Conservation (phyloP, 1,284 basidiomycete species). For the Puccinia horiana region DNA sequence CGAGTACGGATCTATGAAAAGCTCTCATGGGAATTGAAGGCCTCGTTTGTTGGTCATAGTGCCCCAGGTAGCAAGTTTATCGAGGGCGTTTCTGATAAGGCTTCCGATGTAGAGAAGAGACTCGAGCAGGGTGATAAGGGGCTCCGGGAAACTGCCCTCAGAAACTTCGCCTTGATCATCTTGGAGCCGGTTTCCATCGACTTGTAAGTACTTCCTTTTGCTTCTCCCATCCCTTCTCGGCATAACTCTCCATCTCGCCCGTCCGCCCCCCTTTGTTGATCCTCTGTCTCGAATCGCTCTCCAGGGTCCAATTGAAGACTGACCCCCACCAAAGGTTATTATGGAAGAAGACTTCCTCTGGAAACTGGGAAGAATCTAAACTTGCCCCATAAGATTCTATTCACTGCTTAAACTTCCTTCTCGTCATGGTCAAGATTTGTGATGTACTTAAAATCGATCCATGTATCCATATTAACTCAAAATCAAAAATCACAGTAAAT, state of each 20-base stretch:
- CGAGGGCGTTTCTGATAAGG: neutral
- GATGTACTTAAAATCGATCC: too few relatives aligned
- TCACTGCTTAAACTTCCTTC: too few relatives aligned
- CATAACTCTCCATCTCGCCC: neutral
- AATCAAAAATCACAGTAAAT: too few relatives aligned
- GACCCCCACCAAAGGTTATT: constrained; percentile 17
- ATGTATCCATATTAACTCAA: too few relatives aligned
- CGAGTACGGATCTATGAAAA: constrained; percentile 29
- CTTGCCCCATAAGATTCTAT: constrained; percentile 14
- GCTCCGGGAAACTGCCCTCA: neutral
- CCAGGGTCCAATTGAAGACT: constrained; percentile 22
- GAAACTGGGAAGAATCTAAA: constrained; percentile 22
- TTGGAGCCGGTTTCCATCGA: constrained; percentile 34
- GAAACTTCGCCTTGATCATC: constrained; percentile 26
- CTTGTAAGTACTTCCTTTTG: constrained; percentile 20
- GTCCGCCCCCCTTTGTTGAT: neutral
- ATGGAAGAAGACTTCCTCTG: constrained; percentile 5
- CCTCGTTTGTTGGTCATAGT: constrained; percentile 12
- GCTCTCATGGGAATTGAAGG: constrained; percentile 29
- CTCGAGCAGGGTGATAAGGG: neutral
- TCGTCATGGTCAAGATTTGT: too few relatives aligned
- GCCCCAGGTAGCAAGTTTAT: constrained; percentile 14
- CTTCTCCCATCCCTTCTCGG: neutral
- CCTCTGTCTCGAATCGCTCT: neutral
- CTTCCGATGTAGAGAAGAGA: neutral